Evolutionary conservation across 495 filamentous ascomycete species (phyloP), one percentile per base, ranked within the genome.

Genomic region (Aspergillus cristatus): DNA sequence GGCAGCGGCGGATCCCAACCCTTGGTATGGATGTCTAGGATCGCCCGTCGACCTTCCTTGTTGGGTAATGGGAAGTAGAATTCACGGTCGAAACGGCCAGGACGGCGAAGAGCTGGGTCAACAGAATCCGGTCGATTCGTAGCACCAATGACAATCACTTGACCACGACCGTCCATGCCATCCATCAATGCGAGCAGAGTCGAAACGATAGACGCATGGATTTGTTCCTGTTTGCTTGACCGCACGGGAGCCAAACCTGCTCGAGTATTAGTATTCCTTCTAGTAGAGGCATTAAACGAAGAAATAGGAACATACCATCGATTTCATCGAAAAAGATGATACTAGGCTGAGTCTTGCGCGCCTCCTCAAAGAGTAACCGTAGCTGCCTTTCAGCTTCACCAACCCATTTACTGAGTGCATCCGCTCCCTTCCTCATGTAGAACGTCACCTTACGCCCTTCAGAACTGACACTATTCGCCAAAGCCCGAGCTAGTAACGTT

Each of bases 271-370:
- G 58, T 34, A 14, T 37, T 32, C n/a, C n/a, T n/a, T n/a, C n/a
- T n/a, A n/a, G n/a, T n/a, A n/a, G n/a, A n/a, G n/a, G n/a, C n/a
- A n/a, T n/a, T n/a, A n/a, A n/a, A n/a, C n/a, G n/a, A n/a, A n/a
- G n/a, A n/a, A 24, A 24, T 4, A 4, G 20, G 20, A 24, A 36
- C 68, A 58, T 52, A 72, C 86, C 91, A 63, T 98, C 91, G 43
- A 98, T 98, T 56, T 98, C 91, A 58, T 98, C 91, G 47, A 98
- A 98, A 67, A 98, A 98, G 53, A 98, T 98, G 58, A 98, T 98
- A 54, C 88, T 95, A 1, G 91, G 91, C 53, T 97, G 93, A 7
- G 78, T 96, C 53, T 84, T 88, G 46, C 87, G 75, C 11, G 91
- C 91, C 60, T 98, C 93, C 48, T 98, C 91, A 48, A 98, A 98